phyloP scores from a whole-genome alignment of 1,284 basidiomycete species.

The Vanrija humicola region DNA sequence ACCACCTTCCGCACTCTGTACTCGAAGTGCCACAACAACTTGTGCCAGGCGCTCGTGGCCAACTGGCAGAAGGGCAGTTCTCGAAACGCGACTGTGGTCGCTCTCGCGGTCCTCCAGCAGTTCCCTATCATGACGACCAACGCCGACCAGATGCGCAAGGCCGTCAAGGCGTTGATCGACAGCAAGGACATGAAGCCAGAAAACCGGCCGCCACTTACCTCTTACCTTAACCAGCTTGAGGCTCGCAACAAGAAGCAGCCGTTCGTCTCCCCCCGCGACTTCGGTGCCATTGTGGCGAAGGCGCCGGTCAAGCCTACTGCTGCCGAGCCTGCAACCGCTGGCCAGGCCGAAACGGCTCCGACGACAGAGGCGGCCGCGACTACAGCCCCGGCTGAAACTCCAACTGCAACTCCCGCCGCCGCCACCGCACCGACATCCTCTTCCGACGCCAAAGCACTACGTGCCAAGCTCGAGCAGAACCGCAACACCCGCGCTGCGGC shows the following conservation, averaged over 20 bases:
- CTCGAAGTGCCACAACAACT: slow-evolving; percentile 75
- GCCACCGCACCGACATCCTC: slow-evolving; percentile 5
- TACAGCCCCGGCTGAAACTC: not conserved
- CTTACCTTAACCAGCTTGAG: slow-evolving; percentile 31
- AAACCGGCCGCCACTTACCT: slow-evolving; percentile 31
- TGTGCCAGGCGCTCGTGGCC: slow-evolving; percentile 55
- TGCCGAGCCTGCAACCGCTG: slow-evolving; percentile 12
- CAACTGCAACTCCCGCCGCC: not conserved
- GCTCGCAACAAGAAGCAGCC: slow-evolving; percentile 25
- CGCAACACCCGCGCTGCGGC: slow-evolving; percentile 8
- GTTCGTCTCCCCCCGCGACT: slow-evolving; percentile 21
- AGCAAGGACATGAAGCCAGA: slow-evolving; percentile 54
- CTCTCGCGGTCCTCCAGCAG: slow-evolving; percentile 81
- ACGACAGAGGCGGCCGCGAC: slow-evolving; percentile 1
- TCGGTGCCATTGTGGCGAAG: slow-evolving; percentile 6
- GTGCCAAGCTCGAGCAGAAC: slow-evolving; percentile 28
- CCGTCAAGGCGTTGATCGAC: slow-evolving; percentile 65
- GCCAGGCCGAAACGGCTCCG: not conserved
- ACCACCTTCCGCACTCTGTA: slow-evolving; percentile 65
- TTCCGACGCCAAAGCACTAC: slow-evolving; percentile 21
- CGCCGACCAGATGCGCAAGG: slow-evolving; percentile 58
- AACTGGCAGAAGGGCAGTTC: slow-evolving; percentile 66
- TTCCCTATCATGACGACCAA: slow-evolving; percentile 67
- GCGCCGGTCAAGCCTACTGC: slow-evolving; percentile 13
- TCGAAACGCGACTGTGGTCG: slow-evolving; percentile 83